A percentile compares a stretch with the other conserved stretches of the same genome.
Conservation (phyloP, 2,329 filamentous ascomycete species). For the Leptographium procerum region DNA sequence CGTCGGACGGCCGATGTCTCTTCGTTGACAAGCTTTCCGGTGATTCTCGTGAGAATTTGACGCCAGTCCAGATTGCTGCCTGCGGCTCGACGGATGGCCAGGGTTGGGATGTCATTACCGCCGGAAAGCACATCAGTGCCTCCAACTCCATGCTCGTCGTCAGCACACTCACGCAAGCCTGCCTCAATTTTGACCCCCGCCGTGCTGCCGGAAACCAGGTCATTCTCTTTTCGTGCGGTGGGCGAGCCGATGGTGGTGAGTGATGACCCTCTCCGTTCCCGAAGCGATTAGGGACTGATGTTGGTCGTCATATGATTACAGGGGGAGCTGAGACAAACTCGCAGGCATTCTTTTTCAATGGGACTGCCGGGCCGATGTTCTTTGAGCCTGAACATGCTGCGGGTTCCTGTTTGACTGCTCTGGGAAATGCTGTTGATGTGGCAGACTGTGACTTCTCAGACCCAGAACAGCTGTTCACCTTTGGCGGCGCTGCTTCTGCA, state of each 20-base stretch:
- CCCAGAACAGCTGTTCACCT: slow-evolving; percentile 30
- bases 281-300: neutral
- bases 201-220: slow-evolving; percentile 39
- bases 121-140: slow-evolving; percentile 38
- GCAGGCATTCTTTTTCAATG: slow-evolving; percentile 38
- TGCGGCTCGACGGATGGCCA: slow-evolving; percentile 31
- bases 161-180: slow-evolving; percentile 45
- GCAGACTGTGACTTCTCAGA: slow-evolving; percentile 29
- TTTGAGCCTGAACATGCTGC: slow-evolving; percentile 33
- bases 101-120: slow-evolving; percentile 36
- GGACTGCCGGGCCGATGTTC: slow-evolving; percentile 27
- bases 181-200: slow-evolving; percentile 45
- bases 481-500: slow-evolving; percentile 9
- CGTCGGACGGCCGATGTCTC: slow-evolving; percentile 31
- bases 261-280: neutral
- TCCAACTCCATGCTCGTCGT: slow-evolving; percentile 38
- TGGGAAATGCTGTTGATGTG: slow-evolving; percentile 30
- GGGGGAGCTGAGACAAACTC: slow-evolving; percentile 37
- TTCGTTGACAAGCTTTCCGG: slow-evolving; percentile 35
- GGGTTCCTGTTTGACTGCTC: slow-evolving; percentile 35
- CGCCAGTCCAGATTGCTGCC: slow-evolving; percentile 31
- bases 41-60: slow-evolving; percentile 36
- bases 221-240: slow-evolving; percentile 46
- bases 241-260: slow-evolving; percentile 39
- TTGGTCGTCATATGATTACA: slow-evolving; percentile 5